Evolutionary conservation across 176 grass and related monocot species (phyloP), one percentile per base, ranked within the genome.

Genomic region (Aegilops longissima): DNA sequence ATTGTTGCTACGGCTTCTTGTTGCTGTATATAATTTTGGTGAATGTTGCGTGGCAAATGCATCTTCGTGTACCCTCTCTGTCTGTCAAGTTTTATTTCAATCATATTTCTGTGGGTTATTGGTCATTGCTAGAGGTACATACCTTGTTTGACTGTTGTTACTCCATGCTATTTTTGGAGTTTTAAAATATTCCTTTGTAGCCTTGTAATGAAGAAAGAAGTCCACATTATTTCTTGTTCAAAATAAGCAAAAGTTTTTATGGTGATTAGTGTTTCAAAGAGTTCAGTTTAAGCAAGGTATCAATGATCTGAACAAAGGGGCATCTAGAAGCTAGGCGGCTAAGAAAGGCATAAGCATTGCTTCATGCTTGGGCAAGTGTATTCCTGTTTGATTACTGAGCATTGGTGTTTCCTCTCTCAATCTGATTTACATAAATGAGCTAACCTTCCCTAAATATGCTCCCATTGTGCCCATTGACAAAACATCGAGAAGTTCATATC

Each of bases 211-310:
- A 73, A 61, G 9, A 30, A 40, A 25, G 12, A 30, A 16, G 52
- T 83, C 23, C 54, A 18, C 23, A 82, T 33, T 58, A 18, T 58
- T 72, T 83, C 33, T 61, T 39, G 30, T 24, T 14, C 21, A 58
- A 33, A 27, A 2, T 42, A 74, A 63, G 21, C 14, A 84, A 84
- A 83, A 73, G 9, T n/a, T 87, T 80, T 9, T 35, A n/a, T 45
- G 20, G 25, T 35, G 1, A 59, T 58, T 79, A 7, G 1, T 3
- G 18, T 49, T 77, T 34, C 25, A 77, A 18, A 12, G 30, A 82
- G 59, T 86, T 9, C 40, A 17, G 36, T 82, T 70, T 45, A 87
- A 84, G 85, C 24, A 84, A 84, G 52, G 70, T 10, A 88, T 81
- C 62, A 47, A 74, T 87, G 12, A 16, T 44, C 33, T 20, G 31